Conservation (phyloP, 257 asterid species). For the Linderniella brevidens region DNA sequence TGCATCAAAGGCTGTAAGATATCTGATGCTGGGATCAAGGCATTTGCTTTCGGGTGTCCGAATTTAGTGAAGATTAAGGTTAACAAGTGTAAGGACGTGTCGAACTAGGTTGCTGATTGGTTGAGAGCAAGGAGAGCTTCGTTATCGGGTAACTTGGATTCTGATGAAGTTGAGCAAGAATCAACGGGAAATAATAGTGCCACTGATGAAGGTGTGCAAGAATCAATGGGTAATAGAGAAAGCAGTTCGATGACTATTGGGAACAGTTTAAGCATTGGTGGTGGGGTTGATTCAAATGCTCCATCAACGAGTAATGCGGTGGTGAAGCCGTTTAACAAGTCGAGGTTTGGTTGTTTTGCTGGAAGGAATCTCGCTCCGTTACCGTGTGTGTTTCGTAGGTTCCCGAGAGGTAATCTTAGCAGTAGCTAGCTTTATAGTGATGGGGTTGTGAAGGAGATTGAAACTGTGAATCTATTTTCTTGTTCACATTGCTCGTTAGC, state of each 20-base stretch:
- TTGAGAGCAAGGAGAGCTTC: slow-evolving; percentile 12
- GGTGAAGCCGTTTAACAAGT: slow-evolving; percentile 10
- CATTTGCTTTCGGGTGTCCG: slow-evolving; percentile 15
- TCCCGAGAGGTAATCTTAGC: slow-evolving; percentile 12
- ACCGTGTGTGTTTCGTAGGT: slow-evolving; percentile 18
- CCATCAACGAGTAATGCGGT: slow-evolving; percentile 13
- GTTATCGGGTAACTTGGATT: slow-evolving; percentile 10
- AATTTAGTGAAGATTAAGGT: slow-evolving; percentile 15
- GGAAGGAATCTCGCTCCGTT: slow-evolving; percentile 1
- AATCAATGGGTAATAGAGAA: slow-evolving; percentile 4
- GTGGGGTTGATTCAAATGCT: background rate
- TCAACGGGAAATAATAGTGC: no score
- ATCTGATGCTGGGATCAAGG: slow-evolving; percentile 12
- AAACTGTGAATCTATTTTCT: no score
- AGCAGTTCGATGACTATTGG: slow-evolving; percentile 2
- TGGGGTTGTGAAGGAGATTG: no score
- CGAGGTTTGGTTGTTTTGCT: slow-evolving; percentile 12
- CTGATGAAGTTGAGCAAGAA: slow-evolving; percentile 6
- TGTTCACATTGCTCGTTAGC: no score
- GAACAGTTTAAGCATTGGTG: background rate
- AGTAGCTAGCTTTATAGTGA: no score
- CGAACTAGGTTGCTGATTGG: slow-evolving; percentile 10
- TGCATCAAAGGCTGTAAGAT: slow-evolving; percentile 15
- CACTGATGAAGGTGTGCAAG: slow-evolving; percentile 1
- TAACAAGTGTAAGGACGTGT: slow-evolving; percentile 14